Evolutionary conservation across 2,329 filamentous ascomycete species (phyloP), one percentile per base, ranked within the genome.

Genomic region (Fusarium miscanthi): DNA sequence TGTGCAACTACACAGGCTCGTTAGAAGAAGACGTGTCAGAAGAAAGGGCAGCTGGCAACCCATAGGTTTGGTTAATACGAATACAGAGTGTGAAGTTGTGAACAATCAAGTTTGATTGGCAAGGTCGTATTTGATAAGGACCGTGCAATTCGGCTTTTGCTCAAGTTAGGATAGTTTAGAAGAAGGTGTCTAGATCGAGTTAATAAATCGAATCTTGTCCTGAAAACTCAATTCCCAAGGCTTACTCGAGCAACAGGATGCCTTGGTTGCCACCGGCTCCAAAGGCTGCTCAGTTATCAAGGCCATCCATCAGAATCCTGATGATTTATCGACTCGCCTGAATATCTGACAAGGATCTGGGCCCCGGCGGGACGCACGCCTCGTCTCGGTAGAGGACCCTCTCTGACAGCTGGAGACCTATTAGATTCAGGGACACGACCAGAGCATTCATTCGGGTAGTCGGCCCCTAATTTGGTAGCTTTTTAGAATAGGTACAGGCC

Each of bases 321-420:
- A 65, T 52, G 37, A 54, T 58, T 40, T 64, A 25, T 45, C 45
- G 61, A 38, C 23, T 35, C 25, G 43, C 25, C n/a, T 43, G 45
- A 37, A 41, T 37, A 56, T 60, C 46, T 48, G 35, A 59, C 68
- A 37, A 30, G 49, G 57, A 64, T 51, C n/a, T 41, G 46, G 63
- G 63, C 31, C 35, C 62, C 46, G n/a, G 67, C 41, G 25, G 13
- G 30, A 56, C 56, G 56, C 59, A 71, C 38, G 16, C 43, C 48
- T 52, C 53, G 63, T 72, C 69, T 68, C 43, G 46, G 31, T 52
- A 35, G 41, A 46, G 13, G 62, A 41, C 30, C 42, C 48, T 65
- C 37, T 21, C 21, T 17, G 19, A 42, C 27, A 42, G 30, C 11
- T 49, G 46, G 21, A 48, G 56, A 35, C n/a, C 63, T 53, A 42